Evolutionary conservation across 352 stramenopile genomes (phyloP), one percentile per base, ranked within the genome.

Genomic region (Pythium vanterpoolii): DNA sequence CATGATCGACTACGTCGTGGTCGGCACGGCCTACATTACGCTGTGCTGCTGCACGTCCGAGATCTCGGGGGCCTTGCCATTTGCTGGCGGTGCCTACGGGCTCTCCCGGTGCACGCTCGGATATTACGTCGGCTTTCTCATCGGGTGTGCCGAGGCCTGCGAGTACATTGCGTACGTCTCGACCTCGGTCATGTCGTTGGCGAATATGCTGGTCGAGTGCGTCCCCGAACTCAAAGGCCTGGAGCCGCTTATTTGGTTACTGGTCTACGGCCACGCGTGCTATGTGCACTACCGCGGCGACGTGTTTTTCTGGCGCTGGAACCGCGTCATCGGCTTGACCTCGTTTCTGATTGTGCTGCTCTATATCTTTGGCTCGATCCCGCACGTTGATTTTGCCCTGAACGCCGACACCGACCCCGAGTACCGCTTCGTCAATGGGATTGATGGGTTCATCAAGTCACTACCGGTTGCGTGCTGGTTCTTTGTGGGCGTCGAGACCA

Each of bases 161-260:
- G 63, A 75, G 38, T 75, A 75, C 52, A 69, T 72, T 38, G 60
- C 56, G 49, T 71, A 74, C 54, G 67, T 71, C 4, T 55, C 63
- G 0, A 50, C 54, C 3, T 58, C 62, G 18, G 53, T 71, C 21
- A 57, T 74, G 42, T 62, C 51, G 26, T 42, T 71, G 5, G 56
- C 54, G 30, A 56, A 66, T 18, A 71, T 74, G 57, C n/a, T 74
- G 26, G 50, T 57, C 28, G 46, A 60, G 21, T 14, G 27, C 23
- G 39, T 54, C 16, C 67, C 67, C 1, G 5, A 8, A 7, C 44
- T 66, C 8, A 34, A 39, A 3, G 49, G 46, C 18, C 61, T 38
- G 16, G 57, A 71, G 43, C 59, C 62, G 26, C 28, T 69, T 13
- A 54, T 77, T 10, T 74, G 62, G 66, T 23, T 67, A 9, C 14